Base-by-base conservation (phyloP, 352 stramenopile species). In the Elongisporangium undulatum region DNA sequence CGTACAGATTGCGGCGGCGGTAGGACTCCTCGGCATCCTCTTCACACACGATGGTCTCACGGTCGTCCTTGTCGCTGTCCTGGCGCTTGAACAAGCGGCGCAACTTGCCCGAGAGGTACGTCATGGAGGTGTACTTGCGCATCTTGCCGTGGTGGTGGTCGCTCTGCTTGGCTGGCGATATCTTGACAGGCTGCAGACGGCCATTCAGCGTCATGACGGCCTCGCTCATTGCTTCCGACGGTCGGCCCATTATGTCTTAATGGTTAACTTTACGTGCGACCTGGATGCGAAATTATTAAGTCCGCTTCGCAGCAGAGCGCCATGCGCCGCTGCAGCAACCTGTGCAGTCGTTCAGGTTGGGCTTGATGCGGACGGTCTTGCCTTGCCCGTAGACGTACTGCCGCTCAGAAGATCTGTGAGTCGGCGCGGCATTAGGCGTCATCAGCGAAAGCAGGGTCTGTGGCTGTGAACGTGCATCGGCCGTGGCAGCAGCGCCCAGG, bases 111-210 rank as follows among this genome's bases (percentile, higher is more conserved):
- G 69, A 59, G 48, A 88, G 67, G 61, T 89, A 89, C 34, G 52
- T 68, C 38, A 91, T 55, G 49, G 82, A 91, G 61, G 74, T 79
- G 62, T 85, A 69, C 58, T 88, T 87, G 48, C 74, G 75, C 17
- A 87, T 45, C 34, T 45, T 45, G 34, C 34, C 13, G 34, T 45
- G 34, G 34, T 45, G 34, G 34, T 45, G 34, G 34, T 45, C 34
- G 6, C 13, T 8, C 34, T 17, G 34, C 34, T 45, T 45, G 10
- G 34, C 34, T 17, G 34, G 34, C 34, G 34, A 45, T 12, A 45
- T 45, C 10, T 45, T 45, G 34, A 45, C 34, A 45, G 34, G 34
- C 34, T 45, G 34, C 34, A 45, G 34, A 5, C 34, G 34, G 10
- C 34, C 34, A 17, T 45, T 45, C 10, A 12, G 34, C 10, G 34